Percentiles rank a stretch among this genome's conserved stretches.
These are phyloP conservation scores for Capronia epimyces DNA, from an alignment of 2,329 filamentous ascomycete species.

Conservation along the genomic window DNA sequence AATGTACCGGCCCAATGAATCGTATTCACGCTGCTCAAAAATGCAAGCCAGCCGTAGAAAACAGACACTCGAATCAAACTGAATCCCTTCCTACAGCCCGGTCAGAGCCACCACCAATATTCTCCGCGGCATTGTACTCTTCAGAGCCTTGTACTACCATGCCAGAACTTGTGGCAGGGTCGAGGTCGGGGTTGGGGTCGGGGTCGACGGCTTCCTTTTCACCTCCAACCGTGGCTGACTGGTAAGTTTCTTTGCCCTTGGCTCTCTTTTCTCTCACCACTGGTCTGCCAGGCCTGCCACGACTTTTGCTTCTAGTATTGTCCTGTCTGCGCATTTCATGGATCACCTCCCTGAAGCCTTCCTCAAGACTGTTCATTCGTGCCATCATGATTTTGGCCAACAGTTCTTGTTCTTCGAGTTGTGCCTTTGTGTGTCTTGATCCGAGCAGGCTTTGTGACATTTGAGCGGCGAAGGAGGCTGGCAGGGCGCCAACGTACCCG, in stretches of 20 bases:
- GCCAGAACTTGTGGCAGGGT: background rate
- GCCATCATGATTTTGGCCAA: slow-evolving; percentile 75
- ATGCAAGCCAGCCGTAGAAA: background rate
- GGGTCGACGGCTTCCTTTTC: slow-evolving; percentile 6
- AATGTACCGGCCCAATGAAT: too few relatives aligned
- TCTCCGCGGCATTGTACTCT: background rate
- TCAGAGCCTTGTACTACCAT: background rate
- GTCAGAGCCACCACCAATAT: background rate
- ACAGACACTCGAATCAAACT: background rate
- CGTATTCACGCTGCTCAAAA: background rate
- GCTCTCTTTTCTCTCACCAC: slow-evolving; percentile 3
- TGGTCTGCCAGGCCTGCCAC: slow-evolving; percentile 7
- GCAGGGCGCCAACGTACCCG: slow-evolving; percentile 57
- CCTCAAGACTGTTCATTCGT: slow-evolving; percentile 87
- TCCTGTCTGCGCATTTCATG: slow-evolving; percentile 59
- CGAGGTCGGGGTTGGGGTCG: background rate
- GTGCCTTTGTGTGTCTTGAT: slow-evolving; percentile 45
- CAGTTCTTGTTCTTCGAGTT: slow-evolving; percentile 56
- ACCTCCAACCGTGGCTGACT: slow-evolving; percentile 9
- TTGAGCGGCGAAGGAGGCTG: slow-evolving; percentile 74
- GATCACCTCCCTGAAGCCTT: slow-evolving; percentile 82
- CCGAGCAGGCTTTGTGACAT: slow-evolving; percentile 67
- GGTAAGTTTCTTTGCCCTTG: slow-evolving; percentile 15
- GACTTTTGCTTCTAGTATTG: slow-evolving; percentile 12
- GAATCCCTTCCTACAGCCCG: background rate